A percentile compares a stretch with the other conserved stretches of the same genome.
phyloP scores from a whole-genome alignment of 108 stramenopile species.

The Cyclotella choctawhatcheeana region DNA sequence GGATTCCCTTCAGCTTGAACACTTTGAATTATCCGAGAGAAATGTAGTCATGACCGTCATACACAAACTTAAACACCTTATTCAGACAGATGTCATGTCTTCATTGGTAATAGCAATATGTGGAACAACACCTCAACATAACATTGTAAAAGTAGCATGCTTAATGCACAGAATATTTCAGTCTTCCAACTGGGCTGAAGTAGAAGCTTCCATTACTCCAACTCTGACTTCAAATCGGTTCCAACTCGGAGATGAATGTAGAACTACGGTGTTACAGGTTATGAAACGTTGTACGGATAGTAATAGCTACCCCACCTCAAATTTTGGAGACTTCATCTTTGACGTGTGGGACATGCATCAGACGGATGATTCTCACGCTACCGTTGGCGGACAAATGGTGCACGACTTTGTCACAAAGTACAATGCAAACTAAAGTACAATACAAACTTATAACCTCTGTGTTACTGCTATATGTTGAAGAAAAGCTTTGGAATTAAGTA shows the following conservation, averaged over 20 bases:
- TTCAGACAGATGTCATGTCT: constrained; percentile 16
- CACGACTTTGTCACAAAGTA: constrained; percentile 33
- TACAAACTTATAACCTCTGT: too few relatives aligned
- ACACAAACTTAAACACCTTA: constrained; percentile 11
- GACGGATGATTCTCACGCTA: constrained; percentile 36
- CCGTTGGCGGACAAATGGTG: constrained; percentile 33
- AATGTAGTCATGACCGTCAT: constrained; percentile 10
- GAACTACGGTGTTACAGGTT: constrained; percentile 5
- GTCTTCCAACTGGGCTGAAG: constrained; percentile 24
- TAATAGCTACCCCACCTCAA: constrained; percentile 6
- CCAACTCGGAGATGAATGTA: constrained; percentile 36
- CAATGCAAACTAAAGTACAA: background rate
- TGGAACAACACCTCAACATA: constrained; percentile 20
- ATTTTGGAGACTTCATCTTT: constrained; percentile 26
- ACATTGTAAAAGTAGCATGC: constrained; percentile 11
- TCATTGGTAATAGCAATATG: constrained; percentile 24
- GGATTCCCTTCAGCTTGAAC: constrained; percentile 13
- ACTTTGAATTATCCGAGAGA: constrained; percentile 9
- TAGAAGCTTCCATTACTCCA: constrained; percentile 26
- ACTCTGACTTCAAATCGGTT: constrained; percentile 22
- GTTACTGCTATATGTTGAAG: too few relatives aligned
- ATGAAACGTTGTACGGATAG: constrained; percentile 24
- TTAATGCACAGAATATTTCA: constrained; percentile 18
- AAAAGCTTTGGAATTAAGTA: too few relatives aligned
- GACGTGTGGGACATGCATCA: constrained; percentile 42